Evolutionary conservation across 2,329 filamentous ascomycete genomes (phyloP), one percentile per base, ranked within the genome.

Genomic region (Trichoderma polysporum): DNA sequence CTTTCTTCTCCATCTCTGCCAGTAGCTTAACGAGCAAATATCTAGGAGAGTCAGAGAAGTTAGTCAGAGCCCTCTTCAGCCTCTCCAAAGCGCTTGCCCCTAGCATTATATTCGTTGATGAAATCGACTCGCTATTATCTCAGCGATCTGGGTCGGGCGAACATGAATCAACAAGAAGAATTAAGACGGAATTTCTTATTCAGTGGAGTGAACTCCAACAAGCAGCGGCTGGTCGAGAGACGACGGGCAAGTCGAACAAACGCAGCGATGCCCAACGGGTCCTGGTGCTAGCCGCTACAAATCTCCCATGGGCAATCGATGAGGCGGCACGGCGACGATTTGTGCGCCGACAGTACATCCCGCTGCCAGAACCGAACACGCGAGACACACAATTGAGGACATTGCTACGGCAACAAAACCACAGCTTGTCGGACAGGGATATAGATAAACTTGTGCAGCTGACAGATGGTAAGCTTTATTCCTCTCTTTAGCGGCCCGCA

Each of bases 151-250:
- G 92, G 0, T 90, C 90, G 3, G 90, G 92, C 1, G 95, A 98
- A 74, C 92, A 98, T 73, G 95, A 99, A 79, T 93, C 95, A 0
- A 97, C 93, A 0, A 85, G 94, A 66, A 87, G 95, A 65, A 97
- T 97, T 75, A 99, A 99, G 80, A 99, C 95, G 0, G 95, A 99
- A 75, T 99, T 99, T 73, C 81, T 99, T 33, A 97, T 99, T 31
- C 94, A 97, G 75, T 99, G 95, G 95, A 95, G 92, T 67, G 93
- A 97, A 75, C 81, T 99, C 2, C 93, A 97, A 74, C 89, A 93
- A 70, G 95, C 95, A 2, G 95, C 95, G 7, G 94, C 94, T 4
- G 94, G 94, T 0, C 86, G 92, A 41, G 93, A 96, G 75, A 82
- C 86, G 56, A 82, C 86, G 50, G 85, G 87, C 15, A 89, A 85